These are phyloP conservation scores for Aquanectria penicillioides DNA, from an alignment of 2,329 filamentous ascomycete species.

Conservation along the genomic window DNA sequence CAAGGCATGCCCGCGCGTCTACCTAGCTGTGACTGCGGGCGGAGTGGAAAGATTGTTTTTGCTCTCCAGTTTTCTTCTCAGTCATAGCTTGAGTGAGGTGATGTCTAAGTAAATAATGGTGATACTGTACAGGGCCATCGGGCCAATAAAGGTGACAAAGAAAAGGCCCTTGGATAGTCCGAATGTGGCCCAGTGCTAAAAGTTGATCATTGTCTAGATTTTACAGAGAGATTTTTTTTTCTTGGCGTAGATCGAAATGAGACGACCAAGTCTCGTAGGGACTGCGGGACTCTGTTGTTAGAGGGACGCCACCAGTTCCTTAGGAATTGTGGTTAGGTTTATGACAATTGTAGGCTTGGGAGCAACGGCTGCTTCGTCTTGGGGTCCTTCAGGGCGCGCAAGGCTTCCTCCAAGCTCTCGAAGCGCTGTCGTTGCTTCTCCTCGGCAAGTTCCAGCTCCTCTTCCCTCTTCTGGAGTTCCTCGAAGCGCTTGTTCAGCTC, in stretches of 20 bases:
- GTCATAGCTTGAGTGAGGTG: conserved; percentile 21
- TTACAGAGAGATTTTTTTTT: too few species aligned
- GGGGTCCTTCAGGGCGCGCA: conserved; percentile 62
- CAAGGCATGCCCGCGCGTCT: conserved; percentile 8
- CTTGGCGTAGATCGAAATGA: background rate
- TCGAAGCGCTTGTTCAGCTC: conserved; percentile 60
- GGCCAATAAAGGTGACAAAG: conserved; percentile 8
- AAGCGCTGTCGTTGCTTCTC: conserved; percentile 60
- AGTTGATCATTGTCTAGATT: too few species aligned
- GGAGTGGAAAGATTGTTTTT: background rate
- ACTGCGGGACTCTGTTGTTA: background rate
- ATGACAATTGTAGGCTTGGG: conserved; percentile 46
- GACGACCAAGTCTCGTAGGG: background rate
- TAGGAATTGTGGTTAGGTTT: background rate
- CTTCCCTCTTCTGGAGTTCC: conserved; percentile 59
- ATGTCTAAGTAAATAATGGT: conserved; percentile 30
- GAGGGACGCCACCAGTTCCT: background rate
- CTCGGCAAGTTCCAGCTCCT: conserved; percentile 58
- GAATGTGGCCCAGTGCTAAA: too few species aligned
- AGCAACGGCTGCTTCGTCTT: conserved; percentile 66
- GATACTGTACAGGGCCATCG: conserved; percentile 28
- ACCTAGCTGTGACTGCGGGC: background rate
- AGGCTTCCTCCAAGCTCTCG: conserved; percentile 62
- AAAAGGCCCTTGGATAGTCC: conserved; percentile 4
- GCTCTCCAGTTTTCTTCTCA: background rate